These are phyloP conservation scores for Pseudopyricularia javanii DNA, from an alignment of 2,329 filamentous ascomycete species.

Conservation along the genomic window DNA sequence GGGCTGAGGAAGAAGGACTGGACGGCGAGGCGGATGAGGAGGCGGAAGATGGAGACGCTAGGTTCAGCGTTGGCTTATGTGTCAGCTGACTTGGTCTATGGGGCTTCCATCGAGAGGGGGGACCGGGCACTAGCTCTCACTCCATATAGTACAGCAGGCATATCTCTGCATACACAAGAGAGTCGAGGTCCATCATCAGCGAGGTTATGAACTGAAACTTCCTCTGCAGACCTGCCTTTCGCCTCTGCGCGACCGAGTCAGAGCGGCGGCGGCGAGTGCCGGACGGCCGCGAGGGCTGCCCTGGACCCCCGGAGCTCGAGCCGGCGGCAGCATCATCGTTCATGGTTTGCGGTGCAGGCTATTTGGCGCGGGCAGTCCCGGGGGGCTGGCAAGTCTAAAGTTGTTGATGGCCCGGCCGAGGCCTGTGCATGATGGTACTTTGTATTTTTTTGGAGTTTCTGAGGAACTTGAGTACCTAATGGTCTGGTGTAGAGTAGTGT, in stretches of 20 bases:
- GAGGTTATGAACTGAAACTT: constrained; percentile 50
- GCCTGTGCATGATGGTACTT: background rate
- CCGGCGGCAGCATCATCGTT: constrained; percentile 2
- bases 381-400: background rate
- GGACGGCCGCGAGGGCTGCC: constrained; percentile 2
- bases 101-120: background rate
- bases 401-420: background rate
- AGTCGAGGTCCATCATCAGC: constrained; percentile 48
- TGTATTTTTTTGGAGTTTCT: too few relatives aligned
- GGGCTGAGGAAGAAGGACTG: constrained; percentile 55
- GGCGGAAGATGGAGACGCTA: constrained; percentile 53
- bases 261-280: background rate
- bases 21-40: constrained; percentile 43
- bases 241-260: constrained; percentile 7
- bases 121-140: constrained; percentile 26
- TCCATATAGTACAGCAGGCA: constrained; percentile 60
- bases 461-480: too few relatives aligned
- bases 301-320: background rate
- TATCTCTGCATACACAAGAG: constrained; percentile 51
- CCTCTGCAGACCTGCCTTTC: constrained; percentile 28
- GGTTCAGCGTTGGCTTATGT: background rate
- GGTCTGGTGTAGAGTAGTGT: too few relatives aligned
- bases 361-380: background rate
- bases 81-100: background rate
- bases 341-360: background rate